phyloP scores from a whole-genome alignment of 2,329 filamentous ascomycete species.

The Fragosphaeria purpurea region DNA sequence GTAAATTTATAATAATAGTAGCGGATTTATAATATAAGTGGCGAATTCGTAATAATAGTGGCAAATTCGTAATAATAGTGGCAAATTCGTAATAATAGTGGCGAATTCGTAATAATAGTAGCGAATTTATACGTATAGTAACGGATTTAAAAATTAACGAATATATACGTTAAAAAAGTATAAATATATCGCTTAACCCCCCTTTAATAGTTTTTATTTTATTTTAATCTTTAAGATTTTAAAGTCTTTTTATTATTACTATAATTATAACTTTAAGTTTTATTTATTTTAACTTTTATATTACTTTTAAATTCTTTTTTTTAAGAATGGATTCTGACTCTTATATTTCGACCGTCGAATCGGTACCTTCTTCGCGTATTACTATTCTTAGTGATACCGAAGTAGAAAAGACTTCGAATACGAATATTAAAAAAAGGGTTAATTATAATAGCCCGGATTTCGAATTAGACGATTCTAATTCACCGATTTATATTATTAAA shows the following conservation, averaged over 20 bases:
- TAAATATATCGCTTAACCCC: too few relatives aligned
- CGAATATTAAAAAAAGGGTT: constrained; percentile 1
- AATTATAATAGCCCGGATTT: neutral
- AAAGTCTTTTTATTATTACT: too few relatives aligned
- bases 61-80: too few relatives aligned
- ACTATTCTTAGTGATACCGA: neutral
- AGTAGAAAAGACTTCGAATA: constrained; percentile 1
- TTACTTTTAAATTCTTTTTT: constrained; percentile 4
- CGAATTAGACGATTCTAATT: neutral
- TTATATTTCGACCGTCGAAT: constrained; percentile 6
- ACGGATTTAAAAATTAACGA: too few relatives aligned
- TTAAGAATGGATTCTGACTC: constrained; percentile 1
- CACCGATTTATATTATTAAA: neutral
- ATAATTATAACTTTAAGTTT: neutral
- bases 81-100: too few relatives aligned
- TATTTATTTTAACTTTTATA: neutral
- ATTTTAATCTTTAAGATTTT: too few relatives aligned
- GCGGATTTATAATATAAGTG: constrained; percentile 10
- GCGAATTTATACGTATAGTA: too few relatives aligned
- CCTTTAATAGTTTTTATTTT: too few relatives aligned
- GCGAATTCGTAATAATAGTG: neutral
- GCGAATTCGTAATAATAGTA: too few relatives aligned
- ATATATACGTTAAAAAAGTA: too few relatives aligned
- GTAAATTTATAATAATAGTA: too few relatives aligned
- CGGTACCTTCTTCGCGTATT: constrained; percentile 4